Evolutionary conservation across 495 filamentous ascomycete species (phyloP).

Genomic region (Aspergillus ellipticus): DNA sequence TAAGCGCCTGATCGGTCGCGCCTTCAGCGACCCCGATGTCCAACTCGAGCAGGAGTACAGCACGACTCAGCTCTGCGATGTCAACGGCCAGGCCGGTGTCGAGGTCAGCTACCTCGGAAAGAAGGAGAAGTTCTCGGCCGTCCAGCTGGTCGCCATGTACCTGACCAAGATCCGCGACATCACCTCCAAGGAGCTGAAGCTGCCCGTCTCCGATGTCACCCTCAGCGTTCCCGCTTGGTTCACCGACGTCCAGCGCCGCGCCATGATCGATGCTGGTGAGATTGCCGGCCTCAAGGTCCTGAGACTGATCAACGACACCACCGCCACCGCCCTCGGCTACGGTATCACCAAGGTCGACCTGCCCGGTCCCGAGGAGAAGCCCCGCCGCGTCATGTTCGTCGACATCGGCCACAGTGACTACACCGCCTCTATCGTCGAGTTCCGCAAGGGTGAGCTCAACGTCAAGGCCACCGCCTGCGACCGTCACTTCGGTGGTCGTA

Average conservation of each 20-base stretch:
- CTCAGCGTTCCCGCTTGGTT: constrained; percentile 96
- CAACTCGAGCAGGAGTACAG: constrained; percentile 87
- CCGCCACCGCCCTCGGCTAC: constrained; percentile 90
- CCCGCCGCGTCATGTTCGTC: constrained; percentile 84
- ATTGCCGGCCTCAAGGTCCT: constrained; percentile 91
- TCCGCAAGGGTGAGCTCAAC: constrained; percentile 92
- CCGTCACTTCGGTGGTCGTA: constrained; percentile 93
- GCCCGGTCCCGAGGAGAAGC: constrained; percentile 85
- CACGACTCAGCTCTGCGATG: constrained; percentile 81
- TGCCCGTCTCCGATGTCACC: constrained; percentile 92
- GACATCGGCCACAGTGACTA: constrained; percentile 98
- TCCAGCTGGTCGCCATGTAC: constrained; percentile 92
- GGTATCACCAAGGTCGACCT: constrained; percentile 97
- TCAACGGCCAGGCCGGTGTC: constrained; percentile 90
- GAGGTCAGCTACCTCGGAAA: constrained; percentile 92
- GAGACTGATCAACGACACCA: constrained; percentile 96
- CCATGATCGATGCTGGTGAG: constrained; percentile 87
- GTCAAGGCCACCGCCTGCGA: constrained; percentile 93
- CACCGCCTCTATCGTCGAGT: constrained; percentile 90
- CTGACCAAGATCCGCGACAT: constrained; percentile 90
- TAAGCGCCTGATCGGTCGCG: constrained; percentile 86
- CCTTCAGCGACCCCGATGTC: constrained; percentile 84
- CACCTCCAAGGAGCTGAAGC: constrained; percentile 78
- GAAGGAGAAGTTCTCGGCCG: constrained; percentile 89
- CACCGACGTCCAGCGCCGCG: constrained; percentile 87